Base-by-base conservation (phyloP, 768 basidiomycete genomes). In the Rhizopogon sp. region DNA sequence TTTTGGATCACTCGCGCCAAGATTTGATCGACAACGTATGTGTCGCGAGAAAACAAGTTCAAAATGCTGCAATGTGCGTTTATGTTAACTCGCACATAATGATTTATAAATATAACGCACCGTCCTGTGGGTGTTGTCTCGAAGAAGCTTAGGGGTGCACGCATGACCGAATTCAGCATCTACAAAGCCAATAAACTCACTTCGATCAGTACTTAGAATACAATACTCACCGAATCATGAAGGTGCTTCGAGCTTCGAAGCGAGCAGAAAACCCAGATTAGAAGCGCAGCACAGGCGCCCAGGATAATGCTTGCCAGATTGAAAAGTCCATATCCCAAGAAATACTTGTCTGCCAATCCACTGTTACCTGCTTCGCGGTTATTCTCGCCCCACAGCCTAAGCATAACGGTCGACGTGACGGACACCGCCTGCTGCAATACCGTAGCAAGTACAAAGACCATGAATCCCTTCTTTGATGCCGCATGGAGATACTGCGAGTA, bases 1-100 rank as follows among this genome's bases (percentile, higher is more conserved):
- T 77, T 79, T 66, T 85, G 83, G 42, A 95, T 84, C 17, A 75
- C 87, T 31, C 88, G 78, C 5, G 83, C 84, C 20, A 97, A 79
- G 8, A 92, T 74, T 64, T 92, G 87, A 72, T 97, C 94, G 16
- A 96, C 81, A 29, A 88, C 87, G 62, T 90, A 91, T 14, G 81
- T 84, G 62, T 98, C 96, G 2, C 93, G 83, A 3, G 91, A 91
- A 71, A 98, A 98, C 28, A 97, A 69, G 69, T 97, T 98, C 50
- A 98, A 66, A 52, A 95, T 88, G 8, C 93, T 90, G 53, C 1
- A 33, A 41, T 33, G 20, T 31, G 29, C 3, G 5, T 20, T 22
- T 6, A 46, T 14, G 44, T 1, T 6, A 8, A 8, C 35, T 54
- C 14, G 59, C 40, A 28, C 25, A n/a, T 4, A 29, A 1, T 25